Conservation (phyloP, 2,329 filamentous ascomycete species). For the Grosmannia penicillata region DNA sequence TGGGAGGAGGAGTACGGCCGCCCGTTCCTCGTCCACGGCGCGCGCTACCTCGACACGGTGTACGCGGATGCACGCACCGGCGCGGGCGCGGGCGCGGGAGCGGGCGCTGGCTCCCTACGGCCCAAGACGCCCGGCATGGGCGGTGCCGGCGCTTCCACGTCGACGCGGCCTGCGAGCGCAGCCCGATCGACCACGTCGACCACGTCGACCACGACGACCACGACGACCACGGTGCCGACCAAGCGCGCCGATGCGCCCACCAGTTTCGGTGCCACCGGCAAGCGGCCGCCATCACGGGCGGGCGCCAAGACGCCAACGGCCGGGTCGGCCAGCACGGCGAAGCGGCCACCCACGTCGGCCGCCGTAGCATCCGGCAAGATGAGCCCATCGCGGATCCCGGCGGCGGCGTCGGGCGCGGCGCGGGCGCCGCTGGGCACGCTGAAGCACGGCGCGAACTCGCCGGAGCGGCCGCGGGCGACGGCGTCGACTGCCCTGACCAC, state of each 20-base stretch:
- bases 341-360: constrained; percentile 1
- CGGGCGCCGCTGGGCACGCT: constrained; percentile 56
- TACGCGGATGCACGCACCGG: constrained; percentile 31
- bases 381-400: constrained; percentile 56
- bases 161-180: background rate
- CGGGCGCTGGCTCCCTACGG: constrained; percentile 40
- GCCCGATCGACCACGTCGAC: background rate
- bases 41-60: constrained; percentile 79
- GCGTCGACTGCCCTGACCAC: constrained; percentile 21
- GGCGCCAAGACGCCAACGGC: constrained; percentile 34
- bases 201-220: background rate
- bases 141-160: constrained; percentile 24
- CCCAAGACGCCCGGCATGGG: constrained; percentile 60
- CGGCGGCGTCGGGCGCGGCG: constrained; percentile 28
- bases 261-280: constrained; percentile 1
- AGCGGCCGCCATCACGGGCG: constrained; percentile 18
- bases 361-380: constrained; percentile 18
- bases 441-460: constrained; percentile 62
- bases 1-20: constrained; percentile 94
- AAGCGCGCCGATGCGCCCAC: constrained; percentile 5
- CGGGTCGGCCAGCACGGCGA: constrained; percentile 13
- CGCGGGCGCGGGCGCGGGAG: background rate
- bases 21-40: constrained; percentile 84
- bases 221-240: background rate
- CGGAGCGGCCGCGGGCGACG: constrained; percentile 47